Evolutionary conservation across 1,284 basidiomycete genomes (phyloP), one percentile per base, ranked within the genome.

Genomic region (Trichosporon inkin): DNA sequence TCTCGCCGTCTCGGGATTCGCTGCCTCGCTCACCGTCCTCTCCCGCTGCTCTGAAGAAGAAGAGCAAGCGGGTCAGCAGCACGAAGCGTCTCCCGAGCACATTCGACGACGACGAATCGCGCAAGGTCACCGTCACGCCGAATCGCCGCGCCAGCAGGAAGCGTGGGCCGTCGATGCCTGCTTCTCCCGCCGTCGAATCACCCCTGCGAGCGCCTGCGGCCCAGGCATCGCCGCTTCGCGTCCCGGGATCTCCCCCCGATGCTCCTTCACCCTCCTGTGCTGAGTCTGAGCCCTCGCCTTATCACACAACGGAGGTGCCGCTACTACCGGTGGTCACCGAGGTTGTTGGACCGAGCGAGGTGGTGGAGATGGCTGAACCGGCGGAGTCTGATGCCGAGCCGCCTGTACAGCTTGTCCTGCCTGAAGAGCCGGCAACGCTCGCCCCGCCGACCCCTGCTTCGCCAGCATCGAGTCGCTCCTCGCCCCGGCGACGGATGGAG

Each of bases 1-100:
- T 49, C 24, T 49, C 44, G 16, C 44, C 44, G 3, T n/a, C 36
- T n/a, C 36, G 36, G 4, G 36, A 38, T 10, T 38, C 36, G 14
- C 38, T 40, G 16, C 17, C 38, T 2, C 38, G 38, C 38, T 8
- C 38, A 3, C 17, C 38, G 38, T 17, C 38, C 38, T 40, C 38
- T 6, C 38, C 38, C 4, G 36, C 36, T 32, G 38, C 44, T 49
- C 24, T 32, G 28, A 32, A 32, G 28, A 17, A 19, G 17, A 49
- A 49, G 44, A 16, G 22, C 14, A 49, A 49, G 24, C 44, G 44
- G 17, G 44, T 49, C n/a, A 49, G 44, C 44, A 49, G 44, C 44
- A 49, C 44, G 24, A 49, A 49, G 28, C 44, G 44, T 14, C 44
- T 49, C 14, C 44, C 44, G 13, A 28, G 22, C 6, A 49, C 44